Evolutionary conservation across 306 rosid genomes (phyloP).

Genomic region (Glycine tomentella): DNA sequence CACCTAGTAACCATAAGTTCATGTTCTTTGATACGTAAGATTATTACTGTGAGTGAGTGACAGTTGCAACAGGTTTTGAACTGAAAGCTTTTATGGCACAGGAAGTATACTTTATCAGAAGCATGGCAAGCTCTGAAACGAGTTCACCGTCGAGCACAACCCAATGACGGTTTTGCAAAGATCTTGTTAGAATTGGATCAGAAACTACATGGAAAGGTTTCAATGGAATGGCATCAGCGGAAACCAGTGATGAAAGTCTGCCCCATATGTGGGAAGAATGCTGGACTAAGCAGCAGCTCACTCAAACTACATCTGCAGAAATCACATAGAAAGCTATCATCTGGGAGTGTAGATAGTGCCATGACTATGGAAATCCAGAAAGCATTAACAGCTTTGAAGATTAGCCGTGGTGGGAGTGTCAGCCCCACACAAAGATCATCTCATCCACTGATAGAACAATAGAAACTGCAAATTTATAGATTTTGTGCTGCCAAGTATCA

Average conservation of each 20-base stretch:
- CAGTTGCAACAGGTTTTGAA: slow-evolving; percentile 14
- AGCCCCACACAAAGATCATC: slow-evolving; percentile 72
- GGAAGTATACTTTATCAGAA: slow-evolving; percentile 68
- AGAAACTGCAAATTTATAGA: slow-evolving; percentile 6
- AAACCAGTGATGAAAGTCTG: slow-evolving; percentile 87
- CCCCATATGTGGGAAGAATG: slow-evolving; percentile 92
- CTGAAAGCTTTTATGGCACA: slow-evolving; percentile 50
- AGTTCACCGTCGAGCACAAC: slow-evolving; percentile 93
- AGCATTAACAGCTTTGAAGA: slow-evolving; percentile 73
- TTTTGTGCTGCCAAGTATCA: background rate
- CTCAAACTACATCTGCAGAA: slow-evolving; percentile 92
- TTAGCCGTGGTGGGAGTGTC: slow-evolving; percentile 71
- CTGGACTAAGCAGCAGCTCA: slow-evolving; percentile 95
- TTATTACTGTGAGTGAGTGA: background rate
- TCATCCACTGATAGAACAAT: slow-evolving; percentile 53
- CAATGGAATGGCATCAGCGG: slow-evolving; percentile 94
- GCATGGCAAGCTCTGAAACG: slow-evolving; percentile 87
- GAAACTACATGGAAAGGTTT: slow-evolving; percentile 76
- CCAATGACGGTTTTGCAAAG: slow-evolving; percentile 91
- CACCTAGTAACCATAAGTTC: background rate
- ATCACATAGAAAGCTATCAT: slow-evolving; percentile 85
- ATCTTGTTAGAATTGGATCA: slow-evolving; percentile 64
- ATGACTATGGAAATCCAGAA: slow-evolving; percentile 92
- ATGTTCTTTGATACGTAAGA: slow-evolving; percentile 12
- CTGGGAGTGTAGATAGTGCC: slow-evolving; percentile 96